Base-by-base conservation (phyloP, 2,329 filamentous ascomycete genomes). In the Sporothrix mexicana region DNA sequence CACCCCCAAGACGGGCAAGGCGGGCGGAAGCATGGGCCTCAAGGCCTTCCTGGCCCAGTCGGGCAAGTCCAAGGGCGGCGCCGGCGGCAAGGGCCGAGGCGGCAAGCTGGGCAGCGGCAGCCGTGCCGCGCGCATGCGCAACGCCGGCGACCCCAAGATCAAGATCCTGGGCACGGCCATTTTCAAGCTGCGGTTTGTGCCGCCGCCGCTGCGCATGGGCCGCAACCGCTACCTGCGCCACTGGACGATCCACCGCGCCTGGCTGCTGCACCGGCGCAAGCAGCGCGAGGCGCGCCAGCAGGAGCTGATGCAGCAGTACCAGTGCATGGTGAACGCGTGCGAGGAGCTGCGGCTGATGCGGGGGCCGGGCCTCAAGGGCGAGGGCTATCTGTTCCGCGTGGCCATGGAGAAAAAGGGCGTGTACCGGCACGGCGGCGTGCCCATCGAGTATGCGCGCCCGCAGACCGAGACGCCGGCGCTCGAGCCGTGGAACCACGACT, bases 231-330 rank as follows among this genome's bases (percentile, higher is more conserved):
- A 90, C 82, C 90, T 99, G 76, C 93, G 96, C 64, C 96, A 99
- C 86, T 99, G 96, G 96, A 98, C 96, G 69, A 98, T 99, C 82
- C 95, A 98, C 86, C 94, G 96, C 78, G 95, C 95, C 25, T 98
- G 95, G 94, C 87, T 93, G 78, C 86, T 98, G 43, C 92, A 92
- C 83, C 90, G 91, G 78, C 88, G 91, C 77, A 88, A 92, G 80
- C 87, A 90, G 78, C 90, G 90, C 67, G 85, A 88, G 76, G 83
- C 85, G 49, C 87, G 90, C 69, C 87, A 93, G 80, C 84, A 86
- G 71, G 93, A 95, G 80, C 87, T 98, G 64, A 89, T 94, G 83
- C 87, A 93, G 74, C 87, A 90, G 85, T 94, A 95, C 83, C 91
- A 93, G 79, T 89, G 89, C 79, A 98, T 99, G 92, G 87, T 88